Evolutionary conservation across 441 rosid species (phyloP).

Genomic region (Biscutella laevigata): DNA sequence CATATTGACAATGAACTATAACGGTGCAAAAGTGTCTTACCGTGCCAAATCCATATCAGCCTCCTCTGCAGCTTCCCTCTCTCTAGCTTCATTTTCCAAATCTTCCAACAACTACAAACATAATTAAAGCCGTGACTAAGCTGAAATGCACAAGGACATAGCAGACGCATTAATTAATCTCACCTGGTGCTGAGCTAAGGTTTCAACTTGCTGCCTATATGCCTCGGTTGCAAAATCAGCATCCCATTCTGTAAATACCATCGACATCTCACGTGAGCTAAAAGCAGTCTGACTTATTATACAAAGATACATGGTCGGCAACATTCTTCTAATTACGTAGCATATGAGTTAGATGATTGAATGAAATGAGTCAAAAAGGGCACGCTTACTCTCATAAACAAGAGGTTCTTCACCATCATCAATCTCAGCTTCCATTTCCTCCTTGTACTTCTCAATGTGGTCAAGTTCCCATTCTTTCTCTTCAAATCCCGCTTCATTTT

Average conservation of each 20-base stretch:
- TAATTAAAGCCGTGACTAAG: conserved; percentile 19
- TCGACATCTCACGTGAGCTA: conserved; percentile 20
- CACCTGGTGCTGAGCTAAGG: conserved; percentile 93
- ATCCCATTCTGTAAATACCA: conserved; percentile 74
- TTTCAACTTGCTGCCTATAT: conserved; percentile 93
- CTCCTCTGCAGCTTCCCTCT: conserved; percentile 62
- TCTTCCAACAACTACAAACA: conserved; percentile 83
- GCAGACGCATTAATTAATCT: conserved; percentile 18
- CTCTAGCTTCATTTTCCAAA: conserved; percentile 83
- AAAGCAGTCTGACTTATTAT: conserved; percentile 7
- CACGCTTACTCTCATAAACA: conserved; percentile 85
- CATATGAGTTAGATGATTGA: not conserved
- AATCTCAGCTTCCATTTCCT: conserved; percentile 99
- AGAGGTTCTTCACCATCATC: conserved; percentile 99
- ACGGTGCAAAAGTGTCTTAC: conserved; percentile 50
- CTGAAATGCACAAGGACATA: conserved; percentile 15
- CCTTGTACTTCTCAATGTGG: conserved; percentile 90
- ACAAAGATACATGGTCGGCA: not conserved
- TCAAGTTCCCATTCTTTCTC: conserved; percentile 98
- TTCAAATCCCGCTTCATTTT: conserved; percentile 69
- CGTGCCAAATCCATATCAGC: conserved; percentile 35
- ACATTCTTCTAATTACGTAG: conserved; percentile 6
- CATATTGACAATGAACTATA: conserved; percentile 8
- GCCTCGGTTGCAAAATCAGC: conserved; percentile 99
- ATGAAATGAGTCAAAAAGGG: conserved; percentile 3